Evolutionary conservation across 371 early-diverging fungal species (phyloP), one percentile per base, ranked within the genome.

Genomic region (Fennellomyces sp.): DNA sequence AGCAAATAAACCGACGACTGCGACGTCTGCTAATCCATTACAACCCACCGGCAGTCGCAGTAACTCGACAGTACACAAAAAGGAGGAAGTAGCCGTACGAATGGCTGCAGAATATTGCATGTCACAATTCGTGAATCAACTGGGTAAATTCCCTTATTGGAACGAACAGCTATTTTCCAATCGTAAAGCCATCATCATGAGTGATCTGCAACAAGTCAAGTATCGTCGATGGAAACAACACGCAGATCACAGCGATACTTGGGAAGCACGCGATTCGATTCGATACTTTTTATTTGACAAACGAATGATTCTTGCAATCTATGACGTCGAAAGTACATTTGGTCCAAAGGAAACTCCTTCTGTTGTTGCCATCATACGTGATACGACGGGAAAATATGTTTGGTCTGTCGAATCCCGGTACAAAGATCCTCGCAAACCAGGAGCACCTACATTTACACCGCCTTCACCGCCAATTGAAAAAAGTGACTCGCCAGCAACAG

Each of bases 91-190:
- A 15, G 80, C 81, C 29, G 84, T 93, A 11, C 87, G 89, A 48
- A 79, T 82, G 66, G 88, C 91, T 6, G 91, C 94, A 5, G 92
- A 93, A 42, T 78, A 83, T 56, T 88, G 86, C 25, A 80, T 93
- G 86, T 76, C 84, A 0, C 84, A 84, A 47, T 76, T 93, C 61
- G 69, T 86, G 45, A 88, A 88, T 54, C 87, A 88, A 25, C 65
- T 91, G 17, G 90, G 90, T 2, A 76, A 86, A 42, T 90, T 89
- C 69, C 83, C 88, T 7, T 78, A 86, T 5, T 78, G 75, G 67
- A 75, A 78, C 10, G 82, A 86, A 27, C 72, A 72, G 12, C 71
- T 79, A 12, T 84, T 89, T 11, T 77, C 84, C 21, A 75, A 76
- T 11, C 64, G 79, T n/a, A 65, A 85, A 52, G 79, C 87, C 36